A percentile compares a stretch with the other conserved stretches of the same genome.
phyloP scores from a whole-genome alignment of 2,329 filamentous ascomycete species.

The Coleophoma cylindrospora region DNA sequence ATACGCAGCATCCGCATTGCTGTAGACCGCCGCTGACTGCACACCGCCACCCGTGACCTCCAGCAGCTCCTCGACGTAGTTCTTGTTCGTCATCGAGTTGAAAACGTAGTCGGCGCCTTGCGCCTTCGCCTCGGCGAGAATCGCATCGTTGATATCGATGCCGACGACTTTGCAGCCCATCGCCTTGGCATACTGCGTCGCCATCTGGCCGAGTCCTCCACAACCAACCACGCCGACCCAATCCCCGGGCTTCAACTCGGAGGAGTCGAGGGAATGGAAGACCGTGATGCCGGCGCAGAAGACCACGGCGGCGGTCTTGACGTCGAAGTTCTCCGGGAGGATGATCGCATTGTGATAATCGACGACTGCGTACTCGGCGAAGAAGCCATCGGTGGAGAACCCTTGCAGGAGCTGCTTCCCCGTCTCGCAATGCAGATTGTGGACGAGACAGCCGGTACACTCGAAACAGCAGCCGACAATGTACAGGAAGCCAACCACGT shows the following conservation, averaged over 20 bases:
- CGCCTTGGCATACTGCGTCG: constrained; percentile 8
- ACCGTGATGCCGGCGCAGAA: constrained; percentile 45
- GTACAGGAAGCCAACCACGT: constrained; percentile 40
- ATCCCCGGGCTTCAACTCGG: constrained; percentile 28
- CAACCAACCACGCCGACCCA: constrained; percentile 7
- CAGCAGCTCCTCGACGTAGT: background rate
- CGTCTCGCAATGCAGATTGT: constrained; percentile 34
- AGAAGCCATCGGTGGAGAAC: constrained; percentile 35
- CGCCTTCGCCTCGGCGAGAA: constrained; percentile 1
- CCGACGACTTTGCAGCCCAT: constrained; percentile 9
- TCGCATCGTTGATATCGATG: constrained; percentile 5
- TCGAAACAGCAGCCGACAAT: constrained; percentile 39
- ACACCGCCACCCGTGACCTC: constrained; percentile 2
- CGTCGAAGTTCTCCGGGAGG: constrained; percentile 29
- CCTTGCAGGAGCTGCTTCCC: constrained; percentile 34
- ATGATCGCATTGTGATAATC: constrained; percentile 37
- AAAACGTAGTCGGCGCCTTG: constrained; percentile 1
- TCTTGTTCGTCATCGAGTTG: constrained; percentile 2
- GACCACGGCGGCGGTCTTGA: constrained; percentile 32
- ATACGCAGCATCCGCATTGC: constrained; percentile 31
- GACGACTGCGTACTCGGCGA: constrained; percentile 39
- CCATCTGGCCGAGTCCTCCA: constrained; percentile 7
- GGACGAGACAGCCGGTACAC: constrained; percentile 38
- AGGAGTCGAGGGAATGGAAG: constrained; percentile 33
- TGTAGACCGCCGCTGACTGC: constrained; percentile 27